Conservation (phyloP, 768 basidiomycete genomes). For the Pisolithus tinctorius region DNA sequence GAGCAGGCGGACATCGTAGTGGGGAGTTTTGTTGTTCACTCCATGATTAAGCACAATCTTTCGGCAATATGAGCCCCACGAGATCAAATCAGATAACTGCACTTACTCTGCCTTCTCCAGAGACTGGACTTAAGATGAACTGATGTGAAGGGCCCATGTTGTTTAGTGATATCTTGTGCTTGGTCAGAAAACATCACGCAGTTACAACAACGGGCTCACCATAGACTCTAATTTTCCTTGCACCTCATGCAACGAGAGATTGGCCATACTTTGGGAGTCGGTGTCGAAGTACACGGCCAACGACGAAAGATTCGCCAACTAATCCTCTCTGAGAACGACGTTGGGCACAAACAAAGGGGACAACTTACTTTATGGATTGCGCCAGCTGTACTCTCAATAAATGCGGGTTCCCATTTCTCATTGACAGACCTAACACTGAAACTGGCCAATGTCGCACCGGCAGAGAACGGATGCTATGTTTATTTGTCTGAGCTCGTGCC, state of each 20-base stretch:
- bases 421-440: slow-evolving; percentile 90
- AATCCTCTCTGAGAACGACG: slow-evolving; percentile 5
- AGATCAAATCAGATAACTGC: neutral
- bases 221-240: slow-evolving; percentile 68
- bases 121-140: slow-evolving; percentile 92
- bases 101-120: slow-evolving; percentile 84
- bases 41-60: slow-evolving; percentile 81
- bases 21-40: slow-evolving; percentile 65
- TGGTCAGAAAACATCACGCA: slow-evolving; percentile 5
- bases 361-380: slow-evolving; percentile 78
- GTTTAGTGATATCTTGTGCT: slow-evolving; percentile 44
- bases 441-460: slow-evolving; percentile 79
- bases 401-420: slow-evolving; percentile 80
- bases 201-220: slow-evolving; percentile 33
- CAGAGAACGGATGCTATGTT: slow-evolving; percentile 85
- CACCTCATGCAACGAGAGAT: slow-evolving; percentile 55
- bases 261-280: slow-evolving; percentile 75
- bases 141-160: slow-evolving; percentile 55
- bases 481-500: neutral
- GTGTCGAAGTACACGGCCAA: slow-evolving; percentile 95
- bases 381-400: slow-evolving; percentile 83
- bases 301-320: slow-evolving; percentile 84
- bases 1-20: slow-evolving; percentile 78
- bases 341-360: neutral
- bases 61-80: slow-evolving; percentile 1